Evolutionary conservation across 1,284 basidiomycete genomes (phyloP), one percentile per base, ranked within the genome.

Genomic region (Testicularia cyperi): DNA sequence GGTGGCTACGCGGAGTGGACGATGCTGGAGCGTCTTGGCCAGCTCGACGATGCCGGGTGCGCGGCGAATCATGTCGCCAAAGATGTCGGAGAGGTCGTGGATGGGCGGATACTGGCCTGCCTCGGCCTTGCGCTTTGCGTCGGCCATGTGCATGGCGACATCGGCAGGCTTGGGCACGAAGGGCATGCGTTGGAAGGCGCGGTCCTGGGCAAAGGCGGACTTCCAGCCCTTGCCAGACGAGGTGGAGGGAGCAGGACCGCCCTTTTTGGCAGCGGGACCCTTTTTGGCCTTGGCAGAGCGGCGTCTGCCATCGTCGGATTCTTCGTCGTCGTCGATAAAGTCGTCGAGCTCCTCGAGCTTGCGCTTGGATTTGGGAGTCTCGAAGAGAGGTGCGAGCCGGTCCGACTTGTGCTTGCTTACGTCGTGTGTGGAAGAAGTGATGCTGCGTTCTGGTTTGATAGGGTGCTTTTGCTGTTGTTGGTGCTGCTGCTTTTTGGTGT

Each of bases 1-100:
- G 10, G 92, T 96, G 2, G 92, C 92, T 30, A 96, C 84, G 68
- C 92, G 88, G 70, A 96, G 80, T 62, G 88, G 90, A 45, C 91
- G 84, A 2, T 90, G 90, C 55, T 83, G 79, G 39, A 95, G 79
- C 27, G 82, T 84, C 67, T 86, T 80, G 12, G 85, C 86, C 16
- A 71, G 67, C 16, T 55, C 44, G 20, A 57, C 44, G 27, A 67
- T 44, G 32, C 42, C 63, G 9, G 87, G 84, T n/a, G 85, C 82
- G 55, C 82, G 84, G 45, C 82, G 78, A 53, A 91, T 83, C 38
- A 96, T 83, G 77, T 96, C 89, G 41, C 81, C 80, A 76, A 96
- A 96, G 74, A 96, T 95, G 34, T 83, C 81, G 18, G 86, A 42
- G 82, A 55, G 94, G 51, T 88, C 82, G 68, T 85, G 82, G 43